These are phyloP conservation scores for Phyllosticta capitalensis DNA, from an alignment of 2,329 filamentous ascomycete genomes.

Conservation along the genomic window DNA sequence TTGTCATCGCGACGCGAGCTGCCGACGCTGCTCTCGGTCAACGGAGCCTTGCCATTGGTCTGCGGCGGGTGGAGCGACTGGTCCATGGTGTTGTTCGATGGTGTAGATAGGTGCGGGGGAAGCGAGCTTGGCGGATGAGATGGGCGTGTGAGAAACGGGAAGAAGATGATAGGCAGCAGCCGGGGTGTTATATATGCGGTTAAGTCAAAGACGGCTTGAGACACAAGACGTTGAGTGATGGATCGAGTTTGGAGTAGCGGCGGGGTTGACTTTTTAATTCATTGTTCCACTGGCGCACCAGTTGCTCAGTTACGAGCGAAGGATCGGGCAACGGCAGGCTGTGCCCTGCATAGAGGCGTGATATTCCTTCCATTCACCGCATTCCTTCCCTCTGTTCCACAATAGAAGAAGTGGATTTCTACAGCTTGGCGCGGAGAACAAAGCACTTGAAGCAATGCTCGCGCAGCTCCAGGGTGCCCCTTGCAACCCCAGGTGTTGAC, in stretches of 20 bases:
- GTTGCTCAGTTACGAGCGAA: not conserved
- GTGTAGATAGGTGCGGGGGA: not conserved
- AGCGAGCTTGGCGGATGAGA: not conserved
- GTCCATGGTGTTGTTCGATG: not conserved
- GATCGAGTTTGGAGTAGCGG: not conserved
- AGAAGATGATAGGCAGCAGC: not conserved
- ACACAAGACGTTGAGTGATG: not conserved
- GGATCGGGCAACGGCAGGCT: not conserved
- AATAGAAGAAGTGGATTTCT: not conserved
- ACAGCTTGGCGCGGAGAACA: not conserved
- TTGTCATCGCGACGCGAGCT: conserved; percentile 10
- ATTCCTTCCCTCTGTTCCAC: not conserved
- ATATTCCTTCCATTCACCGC: not conserved
- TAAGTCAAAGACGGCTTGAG: not conserved
- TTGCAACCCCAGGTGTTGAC: not conserved
- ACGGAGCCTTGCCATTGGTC: conserved; percentile 10
- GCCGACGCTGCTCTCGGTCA: conserved; percentile 1
- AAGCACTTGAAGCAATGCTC: not conserved
- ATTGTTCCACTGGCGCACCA: not conserved
- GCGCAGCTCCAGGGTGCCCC: not conserved
- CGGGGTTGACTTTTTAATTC: not conserved
- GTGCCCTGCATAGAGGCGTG: not conserved
- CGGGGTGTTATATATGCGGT: not conserved
- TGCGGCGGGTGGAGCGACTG: not conserved
- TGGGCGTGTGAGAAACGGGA: not conserved